Evolutionary conservation across 495 filamentous ascomycete species (phyloP).

Genomic region (Daldinia bambusicola): DNA sequence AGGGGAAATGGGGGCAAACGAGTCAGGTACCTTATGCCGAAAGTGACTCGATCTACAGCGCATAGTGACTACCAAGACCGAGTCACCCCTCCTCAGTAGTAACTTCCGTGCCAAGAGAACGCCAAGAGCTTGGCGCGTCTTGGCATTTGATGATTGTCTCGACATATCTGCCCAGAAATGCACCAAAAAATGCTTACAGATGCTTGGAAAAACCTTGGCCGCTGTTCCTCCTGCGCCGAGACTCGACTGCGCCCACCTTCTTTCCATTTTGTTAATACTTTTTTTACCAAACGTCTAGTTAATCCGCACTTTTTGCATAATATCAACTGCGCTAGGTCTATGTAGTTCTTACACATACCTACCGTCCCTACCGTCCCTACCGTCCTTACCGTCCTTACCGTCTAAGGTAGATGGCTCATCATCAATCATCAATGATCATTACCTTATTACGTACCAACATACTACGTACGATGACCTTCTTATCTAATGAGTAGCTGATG

Average conservation of each 20-base stretch:
- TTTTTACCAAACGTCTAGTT: background rate
- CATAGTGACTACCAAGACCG: constrained; percentile 19
- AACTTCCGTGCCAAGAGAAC: constrained; percentile 44
- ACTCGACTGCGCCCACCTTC: constrained; percentile 48
- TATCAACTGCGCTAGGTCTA: background rate
- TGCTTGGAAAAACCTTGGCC: constrained; percentile 37
- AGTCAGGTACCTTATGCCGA: constrained; percentile 34
- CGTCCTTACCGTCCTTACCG: too few relatives aligned
- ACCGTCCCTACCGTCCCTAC: too few relatives aligned
- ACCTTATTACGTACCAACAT: constrained; percentile 34
- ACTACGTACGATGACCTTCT: constrained; percentile 15
- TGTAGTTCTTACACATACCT: background rate
- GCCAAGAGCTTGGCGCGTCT: constrained; percentile 50
- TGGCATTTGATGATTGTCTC: constrained; percentile 56
- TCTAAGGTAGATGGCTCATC: background rate
- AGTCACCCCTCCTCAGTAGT: constrained; percentile 44
- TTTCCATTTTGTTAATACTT: constrained; percentile 11
- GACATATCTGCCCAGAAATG: constrained; percentile 42
- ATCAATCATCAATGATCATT: constrained; percentile 32
- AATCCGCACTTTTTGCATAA: background rate
- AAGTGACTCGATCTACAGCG: constrained; percentile 33
- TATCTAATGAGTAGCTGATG: constrained; percentile 11
- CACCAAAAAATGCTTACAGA: constrained; percentile 41
- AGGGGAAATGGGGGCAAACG: constrained; percentile 38
- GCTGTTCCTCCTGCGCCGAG: constrained; percentile 49